These are phyloP conservation scores for Vigna hirtella DNA, from an alignment of 306 rosid species.

Conservation along the genomic window DNA sequence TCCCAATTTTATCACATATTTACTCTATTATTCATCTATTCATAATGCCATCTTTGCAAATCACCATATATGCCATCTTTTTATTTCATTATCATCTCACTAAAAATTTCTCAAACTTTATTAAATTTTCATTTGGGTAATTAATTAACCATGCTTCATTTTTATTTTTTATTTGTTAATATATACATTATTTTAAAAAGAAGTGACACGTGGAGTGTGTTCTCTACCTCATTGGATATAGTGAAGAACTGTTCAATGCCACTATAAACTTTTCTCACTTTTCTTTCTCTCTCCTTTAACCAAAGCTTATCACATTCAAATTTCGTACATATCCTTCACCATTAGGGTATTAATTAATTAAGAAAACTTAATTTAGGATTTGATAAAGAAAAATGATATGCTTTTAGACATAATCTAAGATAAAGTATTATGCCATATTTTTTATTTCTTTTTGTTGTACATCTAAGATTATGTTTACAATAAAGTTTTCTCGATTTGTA, in stretches of 20 bases:
- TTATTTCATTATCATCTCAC: no score
- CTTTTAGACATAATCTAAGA: neutral
- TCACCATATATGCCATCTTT: no score
- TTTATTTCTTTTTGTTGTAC: no score
- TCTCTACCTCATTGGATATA: conserved; percentile 22
- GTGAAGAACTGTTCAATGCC: conserved; percentile 36
- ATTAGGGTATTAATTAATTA: neutral
- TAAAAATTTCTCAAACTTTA: neutral
- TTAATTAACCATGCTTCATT: neutral
- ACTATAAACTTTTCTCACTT: conserved; percentile 13
- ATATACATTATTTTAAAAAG: neutral
- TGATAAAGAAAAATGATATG: neutral
- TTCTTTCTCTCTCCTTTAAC: conserved; percentile 17
- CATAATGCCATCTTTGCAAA: no score
- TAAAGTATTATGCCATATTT: neutral
- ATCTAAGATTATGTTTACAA: no score
- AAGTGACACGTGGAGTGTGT: conserved; percentile 30
- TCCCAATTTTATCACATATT: neutral
- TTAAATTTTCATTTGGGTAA: neutral
- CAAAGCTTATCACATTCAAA: conserved; percentile 6
- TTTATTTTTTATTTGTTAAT: neutral
- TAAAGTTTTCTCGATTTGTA: no score
- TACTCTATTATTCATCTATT: no score
- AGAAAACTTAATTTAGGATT: neutral
- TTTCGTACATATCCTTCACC: neutral